Evolutionary conservation across 1,284 basidiomycete species (phyloP).

Genomic region (Sporisorium reilianum): DNA sequence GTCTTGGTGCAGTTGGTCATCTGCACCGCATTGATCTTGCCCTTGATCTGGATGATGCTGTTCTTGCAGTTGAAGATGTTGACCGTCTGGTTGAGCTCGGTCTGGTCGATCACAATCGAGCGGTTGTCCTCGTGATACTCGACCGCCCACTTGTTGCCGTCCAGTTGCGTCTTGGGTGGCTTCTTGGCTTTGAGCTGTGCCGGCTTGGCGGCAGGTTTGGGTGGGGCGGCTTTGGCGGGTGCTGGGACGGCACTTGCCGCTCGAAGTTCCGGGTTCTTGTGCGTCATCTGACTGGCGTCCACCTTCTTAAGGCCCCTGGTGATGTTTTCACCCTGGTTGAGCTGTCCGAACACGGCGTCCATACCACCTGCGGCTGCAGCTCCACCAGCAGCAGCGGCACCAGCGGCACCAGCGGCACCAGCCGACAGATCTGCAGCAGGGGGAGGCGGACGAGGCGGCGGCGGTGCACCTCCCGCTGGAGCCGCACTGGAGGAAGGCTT

Average conservation of each 20-base stretch:
- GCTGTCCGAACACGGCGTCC: conserved; percentile 88
- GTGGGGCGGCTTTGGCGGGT: conserved; percentile 50
- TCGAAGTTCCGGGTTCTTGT: conserved; percentile 91
- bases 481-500: conserved; percentile 69
- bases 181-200: conserved; percentile 76
- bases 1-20: conserved; percentile 84
- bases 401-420: conserved; percentile 64
- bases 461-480: conserved; percentile 74
- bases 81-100: conserved; percentile 84
- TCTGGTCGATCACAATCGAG: conserved; percentile 80
- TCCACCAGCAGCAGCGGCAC: conserved; percentile 69
- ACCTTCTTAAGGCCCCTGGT: conserved; percentile 93
- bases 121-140: conserved; percentile 92
- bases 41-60: conserved; percentile 85
- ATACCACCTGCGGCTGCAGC: conserved; percentile 74
- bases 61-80: conserved; percentile 94
- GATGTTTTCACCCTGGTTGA: conserved; percentile 90
- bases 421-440: conserved; percentile 64
- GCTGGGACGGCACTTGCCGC: conserved; percentile 67
- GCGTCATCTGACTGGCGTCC: conserved; percentile 95
- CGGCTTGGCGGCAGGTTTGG: conserved; percentile 56
- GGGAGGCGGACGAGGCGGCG: conserved; percentile 71
- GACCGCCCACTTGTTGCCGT: conserved; percentile 93
- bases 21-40: conserved; percentile 95
- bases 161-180: conserved; percentile 87